Base-by-base conservation (phyloP, 169 alveolate species). In the Babesia caballi region DNA sequence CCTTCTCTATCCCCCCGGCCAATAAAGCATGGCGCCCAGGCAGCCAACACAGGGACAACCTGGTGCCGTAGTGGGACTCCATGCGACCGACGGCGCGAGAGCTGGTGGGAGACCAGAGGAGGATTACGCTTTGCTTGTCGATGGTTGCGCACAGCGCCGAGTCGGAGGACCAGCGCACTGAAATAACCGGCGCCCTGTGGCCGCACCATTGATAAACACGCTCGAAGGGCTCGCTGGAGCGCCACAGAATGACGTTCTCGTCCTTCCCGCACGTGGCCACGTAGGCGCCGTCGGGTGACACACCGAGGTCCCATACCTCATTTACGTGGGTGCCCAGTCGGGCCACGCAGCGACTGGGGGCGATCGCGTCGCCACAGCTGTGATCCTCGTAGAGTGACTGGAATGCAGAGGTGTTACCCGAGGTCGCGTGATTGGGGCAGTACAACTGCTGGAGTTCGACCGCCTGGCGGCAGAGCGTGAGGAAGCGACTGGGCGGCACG, bases 281-380 rank as follows among this genome's bases (percentile, higher is more conserved):
- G 52, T 82, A 89, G 38, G 50, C 49, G 19, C 87, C 92, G 75
- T 85, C 61, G 4, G 76, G 73, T 4, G 93, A 86, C 5, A 86
- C 71, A 35, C 73, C 58, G 14, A 89, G 67, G 69, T 83, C 91
- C 93, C 93, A 89, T 32, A 89, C 83, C 80, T 89, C 93, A 47
- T 89, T 93, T 9, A 41, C 60, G 65, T 89, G 93, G 23, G 83
- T 85, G 38, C 82, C 90, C 52, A 89, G 70, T 8, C 82, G 40
- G 19, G 84, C 74, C 1, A 89, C 41, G 17, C 90, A 81, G 15
- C 60, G 52, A n/a, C 85, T 30, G 6, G 93, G 93, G 4, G 67
- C 32, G n/a, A 36, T 57, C 36, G 61, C 59, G 14, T 38, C 76
- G 25, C 47, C 59, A 36, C 93, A 88, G 33, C 56, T 54, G 60